Evolutionary conservation across 1,284 basidiomycete species (phyloP), one percentile per base, ranked within the genome.

Genomic region (Microbotryum saponariae): DNA sequence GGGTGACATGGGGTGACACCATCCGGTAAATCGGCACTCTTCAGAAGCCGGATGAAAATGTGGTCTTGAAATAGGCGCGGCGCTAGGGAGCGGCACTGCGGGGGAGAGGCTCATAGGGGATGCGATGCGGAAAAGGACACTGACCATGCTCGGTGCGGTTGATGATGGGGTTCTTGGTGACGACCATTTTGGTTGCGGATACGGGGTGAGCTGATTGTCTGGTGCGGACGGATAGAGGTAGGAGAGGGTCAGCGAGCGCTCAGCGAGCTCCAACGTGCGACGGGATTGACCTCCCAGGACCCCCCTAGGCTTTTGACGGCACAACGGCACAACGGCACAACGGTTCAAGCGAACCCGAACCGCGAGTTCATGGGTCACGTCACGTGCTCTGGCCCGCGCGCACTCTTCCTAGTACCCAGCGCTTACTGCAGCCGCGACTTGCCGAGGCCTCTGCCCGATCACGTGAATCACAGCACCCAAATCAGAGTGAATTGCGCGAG

Each of bases 61-160:
- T 42, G 37, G 37, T 14, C 16, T 42, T 42, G 37, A 42, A 14
- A 7, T 18, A 12, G 37, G 12, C 37, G 14, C 37, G 12, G 10
- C 16, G 37, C 37, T 20, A 37, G 31, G 10, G 31, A 42, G 52
- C 10, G 29, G 56, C 20, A 48, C n/a, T 46, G 23, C n/a, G 21
- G 47, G 45, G 33, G 44, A 29, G 29, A 12, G 16, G 54, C 29
- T 31, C 29, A 31, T 4, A 12, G 20, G 21, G n/a, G 27, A 31
- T 31, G 31, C 31, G 31, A 31, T 10, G 47, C 21, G 9, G 14
- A 52, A 44, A 23, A 16, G 54, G 44, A 14, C 14, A 42, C 52
- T 54, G n/a, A 54, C 58, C 58, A 21, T 59, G 58, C 48, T 59
- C 58, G 46, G 58, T 33, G n/a, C 33, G 20, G 52, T 59, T 54